Base-by-base conservation (phyloP, 768 basidiomycete species). In the Lactarius sanguifluus region DNA sequence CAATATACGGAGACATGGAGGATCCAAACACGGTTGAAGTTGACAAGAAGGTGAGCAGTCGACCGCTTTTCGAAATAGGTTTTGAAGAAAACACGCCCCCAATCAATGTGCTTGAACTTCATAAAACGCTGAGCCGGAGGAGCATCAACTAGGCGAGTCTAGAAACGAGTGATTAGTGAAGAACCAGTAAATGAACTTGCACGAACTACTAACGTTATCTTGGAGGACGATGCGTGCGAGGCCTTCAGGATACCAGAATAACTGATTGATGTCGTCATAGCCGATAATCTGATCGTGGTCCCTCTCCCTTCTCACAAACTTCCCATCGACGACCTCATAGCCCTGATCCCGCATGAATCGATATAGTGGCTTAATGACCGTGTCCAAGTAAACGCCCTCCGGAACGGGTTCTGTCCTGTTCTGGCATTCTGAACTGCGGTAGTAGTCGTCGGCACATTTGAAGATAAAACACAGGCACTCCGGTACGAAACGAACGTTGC, bases 391-490 rank as follows among this genome's bases (percentile, higher is more conserved):
- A 57, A 98, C 79, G 34, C 96, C 96, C 74, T 98, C 97, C 12
- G 92, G 91, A 2, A 98, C 92, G 5, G 96, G 90, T 54, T 99
- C 97, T 32, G 92, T 78, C 70, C 88, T 82, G 78, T 93, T 96
- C 79, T 99, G 97, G 75, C 97, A 99, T 75, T 98, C 97, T 32
- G 96, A 89, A 66, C 92, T 94, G 66, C 97, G 92, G 77, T 99
- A 99, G 76, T 98, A 98, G 79, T 99, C 97, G 77, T 99, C 97
- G 65, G 97, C 97, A 74, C 97, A 99, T 79, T 99, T 99, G 89
- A 98, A 98, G 75, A 99, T 96, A 85, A 98, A 99, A 82, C 96
- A 98, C 57, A 99, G 79, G 72, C 91, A 93, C 75, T 99, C 97
- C 13, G 97, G 96, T 25, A 94, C 90, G 78, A 98, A 98, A 68